Evolutionary conservation across 257 asterid genomes (phyloP), one percentile per base, ranked within the genome.

Genomic region (Plantago major): DNA sequence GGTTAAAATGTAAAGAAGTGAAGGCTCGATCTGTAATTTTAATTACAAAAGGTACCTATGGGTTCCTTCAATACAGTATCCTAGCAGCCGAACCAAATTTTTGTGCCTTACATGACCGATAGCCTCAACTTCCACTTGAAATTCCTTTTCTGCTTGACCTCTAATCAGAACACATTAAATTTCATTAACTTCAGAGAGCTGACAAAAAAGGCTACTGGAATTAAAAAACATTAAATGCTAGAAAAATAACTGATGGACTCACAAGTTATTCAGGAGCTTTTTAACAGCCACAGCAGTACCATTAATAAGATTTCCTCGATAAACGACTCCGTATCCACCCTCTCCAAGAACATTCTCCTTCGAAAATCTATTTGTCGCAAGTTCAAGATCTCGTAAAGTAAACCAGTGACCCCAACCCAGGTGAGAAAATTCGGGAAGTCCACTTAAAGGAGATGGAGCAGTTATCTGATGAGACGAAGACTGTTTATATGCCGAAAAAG

Each of bases 361-460:
- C 2, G 95, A 84, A 74, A 92, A 92, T 56, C 88, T 72, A 51
- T 80, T 79, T 7, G 98, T 91, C 7, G 98, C 97, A 43, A 76
- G 71, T 62, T 91, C 95, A 40, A 91, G 94, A 72, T 88, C 97
- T 69, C 98, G 64, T 52, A 91, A 61, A 10, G 98, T 91, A 73
- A 91, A 91, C 95, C 98, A 91, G 59, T 91, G 98, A n/a, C 98
- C 98, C 98, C 98, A 91, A 16, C 98, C 98, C 73, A 88, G 68
- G 61, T 92, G 92, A 16, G 99, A 89, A 72, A 84, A 81, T 62
- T 92, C 99, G 4, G 99, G 99, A 57, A 92, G 73, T n/a, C 99
- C 99, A 44, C 68, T 70, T 42, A 92, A 74, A 60, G 97, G 95
- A 64, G 97, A 92, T 64, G 96, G 95, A 62, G 87, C 92, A 7